Evolutionary conservation across 352 stramenopile species (phyloP), one percentile per base, ranked within the genome.

Genomic region (Pythium plurisporium): DNA sequence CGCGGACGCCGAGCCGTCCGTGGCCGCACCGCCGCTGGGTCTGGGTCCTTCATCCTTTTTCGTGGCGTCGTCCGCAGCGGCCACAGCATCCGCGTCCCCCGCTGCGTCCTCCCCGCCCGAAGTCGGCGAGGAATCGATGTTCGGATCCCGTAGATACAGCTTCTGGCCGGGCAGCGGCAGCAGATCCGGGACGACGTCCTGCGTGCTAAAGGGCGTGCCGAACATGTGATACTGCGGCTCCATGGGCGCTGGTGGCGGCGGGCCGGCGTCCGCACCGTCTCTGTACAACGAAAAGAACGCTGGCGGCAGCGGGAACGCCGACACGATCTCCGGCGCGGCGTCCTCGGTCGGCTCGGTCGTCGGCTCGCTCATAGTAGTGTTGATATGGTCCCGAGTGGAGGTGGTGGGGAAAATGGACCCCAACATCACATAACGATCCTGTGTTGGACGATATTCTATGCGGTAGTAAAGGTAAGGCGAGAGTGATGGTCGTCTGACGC

Each of bases 161-260:
- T 91, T 91, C 44, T 81, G 76, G 25, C 70, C 70, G 42, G 74
- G 64, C 58, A 80, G 55, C 0, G 72, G 74, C 19, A 94, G 68
- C 54, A 94, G 70, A 43, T 94, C 81, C 0, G 84, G 84, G 50
- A 91, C 81, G 10, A 71, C 72, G 71, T 94, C 84, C 69, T 89
- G 66, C 43, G 84, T 94, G 65, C 78, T 89, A 69, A 84, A 94
- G 6, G 84, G 81, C 42, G 79, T 87, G 36, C 84, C 84, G 54
- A 94, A 94, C 73, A 90, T 89, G 74, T 94, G 81, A 48, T 94
- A 94, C 55, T 74, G 87, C 38, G 84, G 84, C 41, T 72, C 74
- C 72, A 94, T 87, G 37, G 81, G 77, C 59, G 79, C 64, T 1
- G 84, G 84, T 26, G 84, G 84, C 34, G 71, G 45, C 20, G 84